Evolutionary conservation across 2,329 filamentous ascomycete genomes (phyloP), one percentile per base, ranked within the genome.

Genomic region (Colletotrichum costaricense): DNA sequence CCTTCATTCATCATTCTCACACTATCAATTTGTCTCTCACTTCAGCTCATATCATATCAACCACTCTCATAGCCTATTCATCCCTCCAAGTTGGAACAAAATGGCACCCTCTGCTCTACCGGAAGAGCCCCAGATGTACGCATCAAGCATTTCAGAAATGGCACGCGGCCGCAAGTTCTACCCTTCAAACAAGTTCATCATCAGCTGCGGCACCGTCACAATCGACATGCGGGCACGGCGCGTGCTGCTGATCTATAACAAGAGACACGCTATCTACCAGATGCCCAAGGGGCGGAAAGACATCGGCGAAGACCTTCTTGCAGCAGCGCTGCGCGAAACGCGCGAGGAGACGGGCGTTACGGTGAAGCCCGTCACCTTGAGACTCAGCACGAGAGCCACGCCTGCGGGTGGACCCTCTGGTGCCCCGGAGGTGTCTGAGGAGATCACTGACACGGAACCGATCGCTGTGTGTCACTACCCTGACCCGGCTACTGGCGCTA

Each of bases 281-380:
- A 80, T 88, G 7, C 86, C 86, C 62, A 87, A 88, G 76, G 86
- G 86, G 59, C 82, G 85, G 73, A 86, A 86, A 77, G 84, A 87
- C 76, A 83, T 88, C 56, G 82, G 81, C 67, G 86, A 88, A 74
- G 80, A 80, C 73, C 78, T 86, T 42, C 80, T 83, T 30, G 78
- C 78, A 2, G 80, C 86, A 0, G 86, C 86, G 14, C 74, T 88
- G 16, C 84, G 86, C 33, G 86, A 88, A 77, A 87, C 86, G 0
- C 80, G 80, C 56, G 86, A 88, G 74, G 86, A 88, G 76, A 87
- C 86, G 7, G 86, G 86, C 5, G 79, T 86, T n/a, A 77, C 69
- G 5, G 83, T 83, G 42, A 76, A 74, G 14, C 80, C 84, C 0
- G 75, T 87, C 38, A 77, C 80, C 11, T 80, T 88, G 69, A 80